Evolutionary conservation across 2,329 filamentous ascomycete species (phyloP).

Genomic region (Teratosphaeria epicoccoides): DNA sequence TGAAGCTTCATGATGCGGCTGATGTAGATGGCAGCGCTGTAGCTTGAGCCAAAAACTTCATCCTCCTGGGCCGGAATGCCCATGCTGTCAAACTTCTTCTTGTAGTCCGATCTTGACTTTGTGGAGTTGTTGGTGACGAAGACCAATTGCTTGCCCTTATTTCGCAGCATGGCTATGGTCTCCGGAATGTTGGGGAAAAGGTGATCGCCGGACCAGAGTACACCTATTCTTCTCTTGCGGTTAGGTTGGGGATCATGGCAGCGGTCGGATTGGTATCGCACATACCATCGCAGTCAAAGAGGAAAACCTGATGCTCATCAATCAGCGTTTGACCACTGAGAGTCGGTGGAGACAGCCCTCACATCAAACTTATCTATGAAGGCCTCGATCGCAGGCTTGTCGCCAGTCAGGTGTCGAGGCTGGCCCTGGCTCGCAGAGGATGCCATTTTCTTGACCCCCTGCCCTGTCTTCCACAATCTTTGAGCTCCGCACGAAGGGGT

Average conservation of each 20-base stretch:
- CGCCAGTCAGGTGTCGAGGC: slow-evolving; percentile 59
- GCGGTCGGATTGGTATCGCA: slow-evolving; percentile 1
- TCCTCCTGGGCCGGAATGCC: slow-evolving; percentile 72
- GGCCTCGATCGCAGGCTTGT: slow-evolving; percentile 62
- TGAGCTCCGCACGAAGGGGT: neutral
- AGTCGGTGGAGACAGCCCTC: slow-evolving; percentile 29
- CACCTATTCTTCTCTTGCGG: slow-evolving; percentile 50
- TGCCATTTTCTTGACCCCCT: slow-evolving; percentile 4
- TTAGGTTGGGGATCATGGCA: slow-evolving; percentile 2
- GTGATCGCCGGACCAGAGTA: slow-evolving; percentile 92
- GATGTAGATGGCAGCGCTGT: slow-evolving; percentile 93
- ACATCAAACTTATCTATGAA: slow-evolving; percentile 88
- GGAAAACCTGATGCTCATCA: slow-evolving; percentile 57
- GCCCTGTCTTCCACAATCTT: neutral
- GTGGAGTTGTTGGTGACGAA: slow-evolving; percentile 99
- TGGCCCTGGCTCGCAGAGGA: neutral
- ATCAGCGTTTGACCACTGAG: slow-evolving; percentile 12
- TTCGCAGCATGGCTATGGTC: slow-evolving; percentile 71
- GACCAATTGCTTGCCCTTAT: slow-evolving; percentile 77
- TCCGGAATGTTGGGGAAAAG: slow-evolving; percentile 77
- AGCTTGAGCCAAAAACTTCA: slow-evolving; percentile 92
- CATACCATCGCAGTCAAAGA: slow-evolving; percentile 95
- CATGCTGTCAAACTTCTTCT: slow-evolving; percentile 74
- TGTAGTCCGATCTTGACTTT: slow-evolving; percentile 85
- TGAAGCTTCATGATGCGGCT: slow-evolving; percentile 77